These are phyloP conservation scores for Botrytis aclada DNA, from an alignment of 2,329 filamentous ascomycete species.

Conservation along the genomic window DNA sequence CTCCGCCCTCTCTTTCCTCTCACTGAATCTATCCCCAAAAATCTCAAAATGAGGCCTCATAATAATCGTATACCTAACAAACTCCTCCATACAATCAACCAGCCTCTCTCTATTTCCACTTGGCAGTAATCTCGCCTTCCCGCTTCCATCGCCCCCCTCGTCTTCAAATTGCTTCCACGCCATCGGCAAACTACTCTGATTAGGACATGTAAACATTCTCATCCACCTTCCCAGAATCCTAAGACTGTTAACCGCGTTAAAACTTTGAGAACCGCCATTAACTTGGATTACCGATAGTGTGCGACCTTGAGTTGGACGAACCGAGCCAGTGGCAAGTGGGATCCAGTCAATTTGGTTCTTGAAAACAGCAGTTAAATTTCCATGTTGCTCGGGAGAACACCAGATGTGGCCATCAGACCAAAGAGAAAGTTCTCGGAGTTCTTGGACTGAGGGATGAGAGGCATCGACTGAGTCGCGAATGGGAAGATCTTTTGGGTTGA, in stretches of 20 bases:
- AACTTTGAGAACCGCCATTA: conserved; percentile 61
- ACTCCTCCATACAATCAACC: conserved; percentile 67
- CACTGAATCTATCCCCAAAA: conserved; percentile 62
- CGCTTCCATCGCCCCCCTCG: conserved; percentile 43
- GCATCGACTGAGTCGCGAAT: conserved; percentile 58
- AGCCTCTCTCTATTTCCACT: conserved; percentile 57
- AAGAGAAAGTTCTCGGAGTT: conserved; percentile 55
- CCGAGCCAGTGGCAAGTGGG: conserved; percentile 56
- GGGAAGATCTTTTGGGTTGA: conserved; percentile 55
- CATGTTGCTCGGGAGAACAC: conserved; percentile 65
- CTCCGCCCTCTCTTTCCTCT: conserved; percentile 43
- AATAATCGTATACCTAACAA: conserved; percentile 65
- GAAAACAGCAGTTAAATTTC: conserved; percentile 63
- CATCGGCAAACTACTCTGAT: conserved; percentile 61
- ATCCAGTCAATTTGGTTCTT: conserved; percentile 73
- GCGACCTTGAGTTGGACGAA: conserved; percentile 63
- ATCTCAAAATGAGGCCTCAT: conserved; percentile 60
- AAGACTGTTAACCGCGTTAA: conserved; percentile 66
- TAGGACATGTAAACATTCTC: conserved; percentile 66
- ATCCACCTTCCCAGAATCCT: conserved; percentile 66
- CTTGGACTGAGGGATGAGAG: conserved; percentile 59
- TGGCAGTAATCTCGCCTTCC: conserved; percentile 46
- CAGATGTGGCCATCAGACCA: conserved; percentile 68
- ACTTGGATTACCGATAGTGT: conserved; percentile 62
- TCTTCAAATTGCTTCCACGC: conserved; percentile 62